These are phyloP conservation scores for Juglanconis sp. DNA, from an alignment of 2,329 filamentous ascomycete species.

Conservation along the genomic window DNA sequence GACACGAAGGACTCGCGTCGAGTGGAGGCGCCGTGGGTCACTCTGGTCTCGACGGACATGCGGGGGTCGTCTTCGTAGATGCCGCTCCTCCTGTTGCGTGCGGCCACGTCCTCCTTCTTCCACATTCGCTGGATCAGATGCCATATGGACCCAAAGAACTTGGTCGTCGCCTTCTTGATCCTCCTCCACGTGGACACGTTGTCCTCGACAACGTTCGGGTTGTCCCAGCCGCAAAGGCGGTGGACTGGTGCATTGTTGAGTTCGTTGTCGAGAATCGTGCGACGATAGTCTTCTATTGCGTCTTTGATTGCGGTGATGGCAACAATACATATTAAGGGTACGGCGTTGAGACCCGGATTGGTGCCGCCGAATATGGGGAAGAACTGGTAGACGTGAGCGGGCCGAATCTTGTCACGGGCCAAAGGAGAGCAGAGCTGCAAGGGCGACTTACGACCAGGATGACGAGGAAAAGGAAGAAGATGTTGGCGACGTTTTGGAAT, in stretches of 20 bases:
- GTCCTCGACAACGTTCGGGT: slow-evolving; percentile 89
- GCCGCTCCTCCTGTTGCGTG: slow-evolving; percentile 45
- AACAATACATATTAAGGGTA: slow-evolving; percentile 91
- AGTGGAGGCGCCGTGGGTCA: slow-evolving; percentile 49
- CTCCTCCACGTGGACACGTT: slow-evolving; percentile 81
- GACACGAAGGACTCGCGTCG: slow-evolving; percentile 49
- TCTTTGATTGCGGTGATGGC: slow-evolving; percentile 88
- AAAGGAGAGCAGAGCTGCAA: neutral
- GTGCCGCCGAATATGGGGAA: slow-evolving; percentile 93
- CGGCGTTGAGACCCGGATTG: slow-evolving; percentile 85
- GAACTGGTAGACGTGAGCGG: slow-evolving; percentile 57
- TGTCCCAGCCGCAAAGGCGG: slow-evolving; percentile 81
- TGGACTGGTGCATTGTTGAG: slow-evolving; percentile 96
- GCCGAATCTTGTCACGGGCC: neutral
- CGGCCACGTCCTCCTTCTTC: slow-evolving; percentile 47
- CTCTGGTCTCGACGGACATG: slow-evolving; percentile 63
- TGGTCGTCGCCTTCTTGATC: slow-evolving; percentile 84
- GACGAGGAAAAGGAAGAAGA: slow-evolving; percentile 96
- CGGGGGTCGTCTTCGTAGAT: slow-evolving; percentile 54
- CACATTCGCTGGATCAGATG: slow-evolving; percentile 44
- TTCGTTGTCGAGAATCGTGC: slow-evolving; percentile 86
- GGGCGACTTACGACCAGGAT: slow-evolving; percentile 76
- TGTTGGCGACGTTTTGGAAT: slow-evolving; percentile 97
- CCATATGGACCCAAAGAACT: slow-evolving; percentile 53
- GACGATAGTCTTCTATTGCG: slow-evolving; percentile 89